These are phyloP conservation scores for Athelia sp. DNA, from an alignment of 1,284 basidiomycete species.

Conservation along the genomic window DNA sequence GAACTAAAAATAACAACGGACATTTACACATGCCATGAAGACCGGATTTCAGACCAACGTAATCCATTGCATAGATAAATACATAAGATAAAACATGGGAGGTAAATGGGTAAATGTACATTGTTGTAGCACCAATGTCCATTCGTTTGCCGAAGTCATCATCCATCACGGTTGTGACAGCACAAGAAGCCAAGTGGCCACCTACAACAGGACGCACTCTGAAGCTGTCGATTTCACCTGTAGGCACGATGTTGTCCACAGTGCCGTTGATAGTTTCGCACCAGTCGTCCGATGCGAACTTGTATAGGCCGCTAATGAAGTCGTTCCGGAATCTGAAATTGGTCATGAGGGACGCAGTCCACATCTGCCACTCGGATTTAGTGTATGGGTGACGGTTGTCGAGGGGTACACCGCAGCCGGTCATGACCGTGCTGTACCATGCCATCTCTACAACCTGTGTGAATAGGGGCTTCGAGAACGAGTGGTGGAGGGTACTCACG, in stretches of 20 bases:
- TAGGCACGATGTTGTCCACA: slow-evolving; percentile 3
- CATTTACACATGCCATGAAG: too few species aligned
- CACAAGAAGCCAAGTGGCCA: slow-evolving; percentile 51
- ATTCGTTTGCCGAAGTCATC: too few species aligned
- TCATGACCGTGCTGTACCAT: slow-evolving; percentile 40
- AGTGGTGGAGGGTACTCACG: slow-evolving; percentile 44
- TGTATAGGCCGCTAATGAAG: slow-evolving; percentile 50
- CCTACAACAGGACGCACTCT: slow-evolving; percentile 57
- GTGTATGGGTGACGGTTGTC: slow-evolving; percentile 68
- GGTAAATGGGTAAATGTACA: too few species aligned
- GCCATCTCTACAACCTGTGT: slow-evolving; percentile 42
- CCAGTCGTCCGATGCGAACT: slow-evolving; percentile 58
- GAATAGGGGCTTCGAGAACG: slow-evolving; percentile 3
- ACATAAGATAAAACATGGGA: too few species aligned
- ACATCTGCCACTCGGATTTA: slow-evolving; percentile 67
- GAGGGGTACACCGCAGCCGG: slow-evolving; percentile 53
- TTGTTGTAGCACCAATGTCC: too few species aligned
- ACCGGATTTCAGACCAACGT: too few species aligned
- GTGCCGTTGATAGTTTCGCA: slow-evolving; percentile 52
- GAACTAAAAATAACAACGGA: too few species aligned
- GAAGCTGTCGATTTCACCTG: slow-evolving; percentile 35
- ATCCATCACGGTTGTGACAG: too few species aligned
- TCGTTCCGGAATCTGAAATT: slow-evolving; percentile 44
- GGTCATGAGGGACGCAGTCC: slow-evolving; percentile 53
- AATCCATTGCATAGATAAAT: too few species aligned